Evolutionary conservation across 2,329 filamentous ascomycete genomes (phyloP).

Genomic region (Cytospora paraplurivora): DNA sequence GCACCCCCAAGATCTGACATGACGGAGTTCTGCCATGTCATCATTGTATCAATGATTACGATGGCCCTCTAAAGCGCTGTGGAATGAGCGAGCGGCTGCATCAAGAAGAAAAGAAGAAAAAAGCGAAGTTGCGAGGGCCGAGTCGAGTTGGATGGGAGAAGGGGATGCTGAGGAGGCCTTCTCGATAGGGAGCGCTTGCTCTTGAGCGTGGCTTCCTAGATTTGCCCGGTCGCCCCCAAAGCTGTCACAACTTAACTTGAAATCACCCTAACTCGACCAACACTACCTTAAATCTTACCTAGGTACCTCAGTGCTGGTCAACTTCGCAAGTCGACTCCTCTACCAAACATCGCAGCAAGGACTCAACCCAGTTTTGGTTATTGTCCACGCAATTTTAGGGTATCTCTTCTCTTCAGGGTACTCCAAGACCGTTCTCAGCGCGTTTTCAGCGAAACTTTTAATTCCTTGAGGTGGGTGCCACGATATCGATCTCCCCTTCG

Average conservation of each 20-base stretch:
- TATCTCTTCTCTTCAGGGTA: constrained; percentile 27
- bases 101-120: no score
- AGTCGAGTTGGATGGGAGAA: no score
- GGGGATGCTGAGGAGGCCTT: neutral
- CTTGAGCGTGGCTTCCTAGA: neutral
- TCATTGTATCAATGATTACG: no score
- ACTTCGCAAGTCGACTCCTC: neutral
- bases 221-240: neutral
- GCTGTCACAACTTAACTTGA: neutral
- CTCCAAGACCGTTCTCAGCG: constrained; percentile 20
- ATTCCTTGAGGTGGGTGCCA: constrained; percentile 21
- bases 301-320: neutral
- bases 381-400: constrained; percentile 24
- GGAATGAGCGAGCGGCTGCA: no score
- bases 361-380: constrained; percentile 25
- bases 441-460: constrained; percentile 25
- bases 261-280: no score
- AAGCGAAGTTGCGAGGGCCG: no score
- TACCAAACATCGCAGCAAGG: constrained; percentile 3
- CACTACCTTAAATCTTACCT: neutral
- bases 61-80: no score
- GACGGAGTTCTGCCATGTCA: no score
- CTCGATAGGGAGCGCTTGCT: neutral
- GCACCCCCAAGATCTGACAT: no score
- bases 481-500: neutral